Percentiles rank a stretch among this genome's conserved stretches.
Conservation (phyloP, 2,329 filamentous ascomycete genomes). For the Arthrobotrys conoides region DNA sequence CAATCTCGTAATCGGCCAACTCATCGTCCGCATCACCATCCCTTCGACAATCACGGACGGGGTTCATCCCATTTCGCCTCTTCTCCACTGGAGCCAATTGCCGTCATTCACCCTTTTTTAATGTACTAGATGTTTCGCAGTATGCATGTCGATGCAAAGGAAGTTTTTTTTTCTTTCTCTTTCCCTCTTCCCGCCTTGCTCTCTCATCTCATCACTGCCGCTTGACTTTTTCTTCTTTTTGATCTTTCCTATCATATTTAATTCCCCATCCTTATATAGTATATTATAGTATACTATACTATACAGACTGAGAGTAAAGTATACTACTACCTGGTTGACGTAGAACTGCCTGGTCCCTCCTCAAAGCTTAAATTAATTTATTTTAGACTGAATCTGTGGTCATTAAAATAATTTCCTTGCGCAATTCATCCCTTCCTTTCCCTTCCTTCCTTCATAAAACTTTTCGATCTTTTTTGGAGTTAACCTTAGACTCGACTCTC, state of each 20-base stretch:
- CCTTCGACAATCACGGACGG: slow-evolving; percentile 58
- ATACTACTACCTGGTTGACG: slow-evolving; percentile 24
- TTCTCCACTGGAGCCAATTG: slow-evolving; percentile 51
- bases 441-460: slow-evolving; percentile 1
- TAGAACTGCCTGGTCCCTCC: slow-evolving; percentile 23
- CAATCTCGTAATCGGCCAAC: slow-evolving; percentile 60
- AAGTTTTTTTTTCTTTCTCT: slow-evolving; percentile 39
- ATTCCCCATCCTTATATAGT: slow-evolving; percentile 2
- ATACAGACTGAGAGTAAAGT: too few relatives aligned
- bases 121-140: slow-evolving; percentile 59
- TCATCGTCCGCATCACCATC: slow-evolving; percentile 60
- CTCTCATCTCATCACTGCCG: slow-evolving; percentile 60
- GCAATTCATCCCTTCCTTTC: slow-evolving; percentile 40
- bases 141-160: slow-evolving; percentile 58
- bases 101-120: slow-evolving; percentile 49
- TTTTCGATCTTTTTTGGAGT: slow-evolving; percentile 16
- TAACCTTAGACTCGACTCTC: not conserved
- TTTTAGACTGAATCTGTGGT: slow-evolving; percentile 37
- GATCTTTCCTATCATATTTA: slow-evolving; percentile 29
- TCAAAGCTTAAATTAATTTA: slow-evolving; percentile 36
- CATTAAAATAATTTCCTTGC: slow-evolving; percentile 33
- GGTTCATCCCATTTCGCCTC: slow-evolving; percentile 53
- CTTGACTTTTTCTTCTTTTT: slow-evolving; percentile 24
- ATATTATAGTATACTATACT: too few relatives aligned
- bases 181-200: slow-evolving; percentile 33